Evolutionary conservation across 2,329 filamentous ascomycete species (phyloP).

Genomic region (Endoconidiophora polonica): DNA sequence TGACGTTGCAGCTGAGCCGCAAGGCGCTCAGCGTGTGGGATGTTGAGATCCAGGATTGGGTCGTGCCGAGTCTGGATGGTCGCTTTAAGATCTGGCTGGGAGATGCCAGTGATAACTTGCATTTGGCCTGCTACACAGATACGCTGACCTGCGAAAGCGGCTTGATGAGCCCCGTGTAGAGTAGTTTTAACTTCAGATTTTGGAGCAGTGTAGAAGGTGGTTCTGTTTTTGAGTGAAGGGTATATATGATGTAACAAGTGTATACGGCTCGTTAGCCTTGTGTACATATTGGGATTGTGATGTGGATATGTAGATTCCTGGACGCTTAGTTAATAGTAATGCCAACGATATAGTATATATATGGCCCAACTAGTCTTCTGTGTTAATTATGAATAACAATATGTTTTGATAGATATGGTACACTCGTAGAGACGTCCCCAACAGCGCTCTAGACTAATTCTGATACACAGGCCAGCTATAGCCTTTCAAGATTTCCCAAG

Average conservation of each 20-base stretch:
- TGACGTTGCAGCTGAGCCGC: constrained; percentile 44
- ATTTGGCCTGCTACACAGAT: constrained; percentile 18
- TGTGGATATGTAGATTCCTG: no score
- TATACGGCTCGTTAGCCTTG: no score
- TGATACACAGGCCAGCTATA: background rate
- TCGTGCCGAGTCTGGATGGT: constrained; percentile 25
- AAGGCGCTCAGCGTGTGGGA: constrained; percentile 64
- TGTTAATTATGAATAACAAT: no score
- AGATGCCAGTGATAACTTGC: constrained; percentile 22
- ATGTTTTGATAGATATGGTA: background rate
- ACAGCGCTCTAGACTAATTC: no score
- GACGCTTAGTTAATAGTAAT: no score
- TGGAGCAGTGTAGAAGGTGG: no score
- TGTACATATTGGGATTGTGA: background rate
- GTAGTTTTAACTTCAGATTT: no score
- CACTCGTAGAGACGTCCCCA: constrained; percentile 2
- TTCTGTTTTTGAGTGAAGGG: no score
- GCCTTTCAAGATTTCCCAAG: background rate
- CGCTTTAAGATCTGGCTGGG: constrained; percentile 26
- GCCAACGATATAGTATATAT: no score
- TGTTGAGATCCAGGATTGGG: constrained; percentile 50
- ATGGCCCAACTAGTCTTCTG: no score
- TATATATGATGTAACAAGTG: no score
- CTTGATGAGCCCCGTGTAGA: constrained; percentile 7
- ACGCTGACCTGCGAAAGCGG: constrained; percentile 18